Base-by-base conservation (phyloP, 2,329 filamentous ascomycete genomes). In the Diaporthe citrichinensis region DNA sequence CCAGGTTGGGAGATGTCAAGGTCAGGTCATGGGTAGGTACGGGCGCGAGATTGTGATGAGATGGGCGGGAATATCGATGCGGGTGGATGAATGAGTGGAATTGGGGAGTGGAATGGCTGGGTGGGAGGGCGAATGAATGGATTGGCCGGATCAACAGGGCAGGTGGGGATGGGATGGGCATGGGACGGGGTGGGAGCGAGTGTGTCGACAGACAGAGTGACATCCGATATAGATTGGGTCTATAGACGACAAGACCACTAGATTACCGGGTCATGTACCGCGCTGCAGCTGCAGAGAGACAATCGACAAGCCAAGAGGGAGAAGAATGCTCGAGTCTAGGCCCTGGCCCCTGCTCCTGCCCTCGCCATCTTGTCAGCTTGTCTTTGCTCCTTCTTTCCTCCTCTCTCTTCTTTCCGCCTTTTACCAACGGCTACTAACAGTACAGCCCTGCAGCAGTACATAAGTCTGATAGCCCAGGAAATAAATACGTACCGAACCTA, bases 1-100 rank as follows among this genome's bases (percentile, higher is more conserved):
- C 62, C 62, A 68, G 65, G 46, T 68, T 68, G 65, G 65, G 49
- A 55, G 31, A 69, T 10, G 65, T 68, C 46, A 53, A 68, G 46
- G 65, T 53, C 67, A 65, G 55, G 46, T 59, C 55, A 71, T 55
- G 67, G 34, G 41, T n/a, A 74, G 46, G 53, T 46, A 69, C 65
- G 65, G 65, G 65, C 65, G 65, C 49, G 65, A 69, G 65, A 69
- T 69, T 69, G 49, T 69, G 65, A 69, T 69, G 46, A 72, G 58
- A 59, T 72, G 36, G 25, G 41, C 71, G 46, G 58, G 46, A 73
- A 49, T 49, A 62, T 71, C 34, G 41, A 71, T 74, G 49, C 65
- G 49, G 49, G 65, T 23, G 65, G 49, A 10, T 28, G 65, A 69
- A 53, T 69, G 65, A 31, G 65, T 55, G 65, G 65, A 69, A 69